Base-by-base conservation (phyloP, 768 basidiomycete species). In the Pholiota microspora region DNA sequence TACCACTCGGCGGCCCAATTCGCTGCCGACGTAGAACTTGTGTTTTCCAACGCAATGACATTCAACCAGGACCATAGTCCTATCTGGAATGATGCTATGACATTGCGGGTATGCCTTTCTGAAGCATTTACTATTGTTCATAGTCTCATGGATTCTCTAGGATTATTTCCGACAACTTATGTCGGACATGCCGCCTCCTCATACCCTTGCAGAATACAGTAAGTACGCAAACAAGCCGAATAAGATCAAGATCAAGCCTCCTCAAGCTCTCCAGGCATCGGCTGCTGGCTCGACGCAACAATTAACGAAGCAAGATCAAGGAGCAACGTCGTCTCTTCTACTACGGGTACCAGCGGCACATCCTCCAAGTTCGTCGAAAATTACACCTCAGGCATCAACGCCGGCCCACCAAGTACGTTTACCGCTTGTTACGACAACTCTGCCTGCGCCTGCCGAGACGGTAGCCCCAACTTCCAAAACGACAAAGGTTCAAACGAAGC, bases 11-110 rank as follows among this genome's bases (percentile, higher is more conserved):
- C 81, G 4, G 74, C 79, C 3, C 86, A 88, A 23, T 96, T 95
- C 64, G 86, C 88, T 40, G 82, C 82, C 7, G 95, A 98, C 55
- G 88, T 95, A 12, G 92, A 94, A 62, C 79, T 94, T 36, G 88
- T 98, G 23, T 96, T 94, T 71, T 81, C 84, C 6, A 98, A 98
- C 66, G 95, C 94, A 8, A 77, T 92, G 67, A 71, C 80, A 54
- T 98, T 94, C 72, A 98, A 98, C 62, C 85, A 83, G 64, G 94
- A 96, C 25, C 84, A 88, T 64, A 91, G 88, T 24, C 79, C 71
- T 52, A 89, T 94, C 25, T 93, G 89, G 86, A 84, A 89, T 61
- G 89, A 92, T 62, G 90, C 92, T 16, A 65, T 77, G 16, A 68
- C 73, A 2, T 78, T 94, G 23, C 77, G 84, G 62, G 91, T 90